Evolutionary conservation across 768 basidiomycete genomes (phyloP).

Genomic region (Phlebiopsis gigantea): DNA sequence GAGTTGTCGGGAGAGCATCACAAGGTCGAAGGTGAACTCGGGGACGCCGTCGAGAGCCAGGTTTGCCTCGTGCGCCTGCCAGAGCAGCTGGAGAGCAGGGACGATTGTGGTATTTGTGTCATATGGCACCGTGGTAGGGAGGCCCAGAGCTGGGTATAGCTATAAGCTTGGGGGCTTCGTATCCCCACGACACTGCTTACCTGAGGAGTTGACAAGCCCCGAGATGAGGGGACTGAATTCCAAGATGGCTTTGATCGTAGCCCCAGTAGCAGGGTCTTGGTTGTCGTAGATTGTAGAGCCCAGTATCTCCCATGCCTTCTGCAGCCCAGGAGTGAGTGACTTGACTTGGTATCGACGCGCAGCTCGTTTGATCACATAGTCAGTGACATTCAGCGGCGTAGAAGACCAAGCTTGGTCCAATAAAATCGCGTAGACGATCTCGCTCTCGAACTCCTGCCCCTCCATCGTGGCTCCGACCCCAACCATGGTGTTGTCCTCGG

Average conservation of each 20-base stretch:
- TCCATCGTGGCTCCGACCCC: conserved; percentile 36
- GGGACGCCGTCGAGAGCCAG: conserved; percentile 19
- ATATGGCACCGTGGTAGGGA: conserved; percentile 31
- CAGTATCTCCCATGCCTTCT: conserved; percentile 33
- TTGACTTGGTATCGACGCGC: conserved; percentile 29
- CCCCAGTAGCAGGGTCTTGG: conserved; percentile 27
- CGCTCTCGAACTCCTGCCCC: conserved; percentile 34
- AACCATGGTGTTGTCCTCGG: conserved; percentile 28
- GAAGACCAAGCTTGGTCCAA: conserved; percentile 38
- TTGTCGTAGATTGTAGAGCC: conserved; percentile 35
- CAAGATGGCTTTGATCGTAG: conserved; percentile 33
- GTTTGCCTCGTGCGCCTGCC: conserved; percentile 15
- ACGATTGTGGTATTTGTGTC: conserved; percentile 29
- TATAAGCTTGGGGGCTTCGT: background rate
- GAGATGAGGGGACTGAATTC: conserved; percentile 31
- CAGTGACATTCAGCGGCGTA: conserved; percentile 26
- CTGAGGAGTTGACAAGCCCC: conserved; percentile 29
- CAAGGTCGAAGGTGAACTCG: conserved; percentile 35
- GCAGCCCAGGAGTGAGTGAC: conserved; percentile 20
- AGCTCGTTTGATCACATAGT: conserved; percentile 31
- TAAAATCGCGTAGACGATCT: conserved; percentile 33
- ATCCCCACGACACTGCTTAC: background rate
- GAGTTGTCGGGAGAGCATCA: conserved; percentile 35
- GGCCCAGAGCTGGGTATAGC: conserved; percentile 20
- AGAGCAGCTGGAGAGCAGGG: conserved; percentile 19